Evolutionary conservation across 208 protist genomes (phyloP).

Genomic region (Leishmania braziliensis): DNA sequence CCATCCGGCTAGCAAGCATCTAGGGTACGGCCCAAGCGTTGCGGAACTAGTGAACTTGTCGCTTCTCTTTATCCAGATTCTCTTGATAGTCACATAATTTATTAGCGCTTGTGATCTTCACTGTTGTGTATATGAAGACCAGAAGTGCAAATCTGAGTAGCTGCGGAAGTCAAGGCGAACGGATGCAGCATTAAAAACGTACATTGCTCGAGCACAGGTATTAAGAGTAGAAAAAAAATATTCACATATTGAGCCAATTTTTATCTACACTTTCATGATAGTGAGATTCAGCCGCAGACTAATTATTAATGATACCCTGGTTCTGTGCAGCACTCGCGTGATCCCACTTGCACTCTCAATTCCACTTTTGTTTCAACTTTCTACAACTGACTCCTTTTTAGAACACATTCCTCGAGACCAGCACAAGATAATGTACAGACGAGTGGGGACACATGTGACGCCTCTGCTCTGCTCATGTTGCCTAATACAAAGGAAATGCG

Average conservation of each 20-base stretch:
- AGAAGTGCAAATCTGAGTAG: neutral
- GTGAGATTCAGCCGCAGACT: neutral
- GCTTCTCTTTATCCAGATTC: slow-evolving; percentile 2
- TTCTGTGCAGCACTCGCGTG: neutral
- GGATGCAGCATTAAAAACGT: neutral
- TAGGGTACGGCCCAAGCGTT: neutral
- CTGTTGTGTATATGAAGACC: slow-evolving; percentile 1
- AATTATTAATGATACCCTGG: neutral
- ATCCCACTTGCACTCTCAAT: neutral
- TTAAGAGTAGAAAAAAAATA: neutral
- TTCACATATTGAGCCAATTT: too few species aligned
- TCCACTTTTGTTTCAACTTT: neutral
- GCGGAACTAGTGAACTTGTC: neutral
- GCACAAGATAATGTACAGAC: slow-evolving; percentile 15
- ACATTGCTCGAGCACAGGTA: neutral
- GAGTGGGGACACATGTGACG: neutral
- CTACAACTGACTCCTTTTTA: neutral
- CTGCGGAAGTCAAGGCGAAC: slow-evolving; percentile 1
- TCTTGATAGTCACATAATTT: slow-evolving; percentile 19
- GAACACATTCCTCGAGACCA: neutral
- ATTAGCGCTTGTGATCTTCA: slow-evolving; percentile 2
- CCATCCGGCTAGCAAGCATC: neutral
- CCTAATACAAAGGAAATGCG: slow-evolving; percentile 9
- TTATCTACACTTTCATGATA: neutral
- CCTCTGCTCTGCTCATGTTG: neutral